These are phyloP conservation scores for Dictyostelium intermedium DNA, from an alignment of 78 protist genomes.

Conservation along the genomic window DNA sequence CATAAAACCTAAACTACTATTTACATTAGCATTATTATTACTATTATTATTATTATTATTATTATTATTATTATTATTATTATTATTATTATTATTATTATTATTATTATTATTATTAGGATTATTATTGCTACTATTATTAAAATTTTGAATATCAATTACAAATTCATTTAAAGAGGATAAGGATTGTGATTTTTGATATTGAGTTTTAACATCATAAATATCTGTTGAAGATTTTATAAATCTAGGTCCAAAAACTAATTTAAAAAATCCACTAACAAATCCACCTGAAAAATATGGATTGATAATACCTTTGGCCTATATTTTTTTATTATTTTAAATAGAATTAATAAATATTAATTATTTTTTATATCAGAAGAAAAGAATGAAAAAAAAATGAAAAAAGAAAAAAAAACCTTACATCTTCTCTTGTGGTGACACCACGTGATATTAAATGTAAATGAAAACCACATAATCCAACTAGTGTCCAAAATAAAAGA, in stretches of 20 bases:
- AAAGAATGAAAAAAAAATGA: not conserved
- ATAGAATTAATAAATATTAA: too few species aligned
- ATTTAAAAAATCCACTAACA: not conserved
- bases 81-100: too few species aligned
- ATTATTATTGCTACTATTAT: too few species aligned
- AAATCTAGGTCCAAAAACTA: not conserved
- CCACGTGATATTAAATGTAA: constrained; percentile 14
- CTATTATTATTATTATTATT: too few species aligned
- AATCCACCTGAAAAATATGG: constrained; percentile 7
- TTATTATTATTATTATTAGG: too few species aligned
- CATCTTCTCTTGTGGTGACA: constrained; percentile 54
- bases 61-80: too few species aligned
- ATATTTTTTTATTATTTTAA: not conserved
- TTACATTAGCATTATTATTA: not conserved
- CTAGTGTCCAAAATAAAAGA: constrained; percentile 56
- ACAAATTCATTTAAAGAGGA: not conserved
- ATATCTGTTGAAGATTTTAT: not conserved
- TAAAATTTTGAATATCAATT: not conserved
- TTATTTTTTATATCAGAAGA: too few species aligned
- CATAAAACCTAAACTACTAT: not conserved
- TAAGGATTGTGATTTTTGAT: not conserved
- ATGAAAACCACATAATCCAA: constrained; percentile 50
- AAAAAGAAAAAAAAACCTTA: not conserved
- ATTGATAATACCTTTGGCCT: not conserved
- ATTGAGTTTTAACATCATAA: not conserved